A percentile compares a stretch with the other conserved stretches of the same genome.
phyloP scores from a whole-genome alignment of 2,329 filamentous ascomycete genomes.

The Cladosporium sp. region DNA sequence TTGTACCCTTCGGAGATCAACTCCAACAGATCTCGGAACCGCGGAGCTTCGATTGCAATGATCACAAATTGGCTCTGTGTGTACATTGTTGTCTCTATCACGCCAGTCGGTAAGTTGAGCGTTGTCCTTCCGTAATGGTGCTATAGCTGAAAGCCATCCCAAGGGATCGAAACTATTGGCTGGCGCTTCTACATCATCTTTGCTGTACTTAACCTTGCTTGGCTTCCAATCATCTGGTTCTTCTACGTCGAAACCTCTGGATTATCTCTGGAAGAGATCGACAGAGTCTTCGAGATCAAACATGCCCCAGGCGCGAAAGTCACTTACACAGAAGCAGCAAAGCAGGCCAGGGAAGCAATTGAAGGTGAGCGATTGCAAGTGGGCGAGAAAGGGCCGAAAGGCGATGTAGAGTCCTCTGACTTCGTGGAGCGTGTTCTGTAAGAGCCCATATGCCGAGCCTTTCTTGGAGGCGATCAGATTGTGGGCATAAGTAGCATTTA shows the following conservation, averaged over 20 bases:
- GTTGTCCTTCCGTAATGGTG: neutral
- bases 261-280: constrained; percentile 16
- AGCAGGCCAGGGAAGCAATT: constrained; percentile 12
- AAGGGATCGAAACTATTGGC: constrained; percentile 13
- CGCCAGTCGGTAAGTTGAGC: constrained; percentile 13
- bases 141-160: neutral
- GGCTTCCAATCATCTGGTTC: constrained; percentile 48
- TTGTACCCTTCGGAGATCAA: constrained; percentile 19
- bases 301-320: constrained; percentile 11
- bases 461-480: too few relatives aligned
- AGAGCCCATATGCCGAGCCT: neutral
- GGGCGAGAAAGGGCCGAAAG: neutral
- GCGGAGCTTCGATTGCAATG: constrained; percentile 16
- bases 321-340: constrained; percentile 14
- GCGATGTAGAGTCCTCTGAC: neutral
- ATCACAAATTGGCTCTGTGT: constrained; percentile 17
- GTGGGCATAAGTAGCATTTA: too few relatives aligned
- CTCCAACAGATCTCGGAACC: constrained; percentile 13
- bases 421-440: neutral
- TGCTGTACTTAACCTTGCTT: constrained; percentile 47
- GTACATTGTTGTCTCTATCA: constrained; percentile 17
- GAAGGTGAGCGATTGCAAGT: constrained; percentile 11
- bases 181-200: constrained; percentile 39
- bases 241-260: constrained; percentile 15
- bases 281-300: constrained; percentile 15